These are phyloP conservation scores for Colletotrichum tropicicola DNA, from an alignment of 2,329 filamentous ascomycete species.

Conservation along the genomic window DNA sequence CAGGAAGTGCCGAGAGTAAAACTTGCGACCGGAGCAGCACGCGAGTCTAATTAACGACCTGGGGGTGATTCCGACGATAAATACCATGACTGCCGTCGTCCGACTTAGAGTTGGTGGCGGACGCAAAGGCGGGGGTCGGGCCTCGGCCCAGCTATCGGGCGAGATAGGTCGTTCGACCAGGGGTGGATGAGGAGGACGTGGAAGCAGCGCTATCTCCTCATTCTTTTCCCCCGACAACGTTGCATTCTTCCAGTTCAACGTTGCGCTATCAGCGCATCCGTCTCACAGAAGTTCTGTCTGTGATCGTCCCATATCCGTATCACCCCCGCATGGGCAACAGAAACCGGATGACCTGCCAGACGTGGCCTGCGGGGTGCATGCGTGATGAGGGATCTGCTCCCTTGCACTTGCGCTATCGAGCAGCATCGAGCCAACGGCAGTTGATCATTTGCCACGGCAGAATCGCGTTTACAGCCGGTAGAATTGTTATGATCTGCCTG, in stretches of 20 bases:
- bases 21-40: not conserved
- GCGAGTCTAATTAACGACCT: not conserved
- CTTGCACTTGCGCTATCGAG: conserved; percentile 16
- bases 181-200: not conserved
- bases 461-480: not conserved
- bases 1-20: not conserved
- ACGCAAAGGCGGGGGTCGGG: conserved; percentile 16
- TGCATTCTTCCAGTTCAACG: conserved; percentile 9
- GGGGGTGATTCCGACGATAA: not conserved
- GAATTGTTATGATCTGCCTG: not conserved
- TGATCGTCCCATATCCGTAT: conserved; percentile 15
- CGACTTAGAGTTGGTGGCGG: conserved; percentile 20
- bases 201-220: not conserved
- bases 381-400: conserved; percentile 7
- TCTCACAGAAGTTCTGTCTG: not conserved
- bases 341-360: conserved; percentile 12
- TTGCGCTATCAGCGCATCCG: conserved; percentile 21
- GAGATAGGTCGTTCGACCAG: not conserved
- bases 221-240: not conserved
- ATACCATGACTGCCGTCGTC: not conserved
- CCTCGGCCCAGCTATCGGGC: conserved; percentile 24
- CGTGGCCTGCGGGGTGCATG: conserved; percentile 25
- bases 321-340: conserved; percentile 11
- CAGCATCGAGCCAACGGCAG: conserved; percentile 6
- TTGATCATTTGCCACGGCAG: conserved; percentile 10